Base-by-base conservation (phyloP, 169 alveolate species). In the Plasmodium vinckei region DNA sequence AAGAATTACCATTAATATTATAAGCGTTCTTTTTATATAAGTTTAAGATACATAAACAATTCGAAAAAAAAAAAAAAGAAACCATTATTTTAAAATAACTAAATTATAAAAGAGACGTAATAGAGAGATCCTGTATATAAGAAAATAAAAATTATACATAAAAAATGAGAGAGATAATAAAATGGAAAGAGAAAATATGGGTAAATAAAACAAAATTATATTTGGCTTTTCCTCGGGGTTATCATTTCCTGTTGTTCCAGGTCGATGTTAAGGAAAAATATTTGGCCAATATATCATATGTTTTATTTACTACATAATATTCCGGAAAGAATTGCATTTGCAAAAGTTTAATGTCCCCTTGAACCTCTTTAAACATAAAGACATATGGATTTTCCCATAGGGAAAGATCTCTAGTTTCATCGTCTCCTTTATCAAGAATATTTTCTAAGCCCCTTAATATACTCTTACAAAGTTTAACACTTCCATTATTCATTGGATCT, bases 331-430 rank as follows among this genome's bases (percentile, higher is more conserved):
- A 93, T 53, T 88, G 94, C 94, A 93, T 91, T 87, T 92, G 94
- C 9, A 93, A 82, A 47, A 93, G 93, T 90, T 93, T 93, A 63
- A 92, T 59, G 44, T 93, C 77, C 5, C 92, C 95, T 73, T 88
- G 94, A 19, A 92, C 96, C 44, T 94, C 96, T 56, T 87, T 87
- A 82, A 95, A 93, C 91, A 95, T 93, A 60, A 88, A 79, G n/a
- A 89, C 96, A 72, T 95, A 95, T 9, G 97, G 97, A 73, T 95
- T 95, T 53, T 94, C 97, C 71, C 95, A 92, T 64, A 95, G 92
- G 10, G 93, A 92, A 68, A 92, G 86, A 56, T 84, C 87, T 63
- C 92, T 87, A 33, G 94, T 92, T 87, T 94, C 97, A 67, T 89
- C 92, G 15, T 75, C 94, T 63, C 97, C 97, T 51, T 89, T 93